Percentiles rank a stretch among this genome's conserved stretches.
These are phyloP conservation scores for Podospora conica DNA, from an alignment of 495 filamentous ascomycete genomes.

Conservation along the genomic window DNA sequence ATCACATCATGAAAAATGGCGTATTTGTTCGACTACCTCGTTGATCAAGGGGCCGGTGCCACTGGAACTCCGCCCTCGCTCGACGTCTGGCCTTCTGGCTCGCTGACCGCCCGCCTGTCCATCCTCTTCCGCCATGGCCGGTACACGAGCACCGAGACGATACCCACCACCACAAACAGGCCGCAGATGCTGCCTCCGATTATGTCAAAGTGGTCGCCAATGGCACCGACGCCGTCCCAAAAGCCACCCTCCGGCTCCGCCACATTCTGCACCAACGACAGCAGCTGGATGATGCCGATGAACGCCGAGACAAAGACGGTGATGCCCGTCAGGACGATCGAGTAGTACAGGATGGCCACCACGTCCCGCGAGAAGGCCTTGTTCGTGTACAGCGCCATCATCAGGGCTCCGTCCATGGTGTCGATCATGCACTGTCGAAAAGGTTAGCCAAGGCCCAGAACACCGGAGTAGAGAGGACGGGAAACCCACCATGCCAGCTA, in stretches of 20 bases:
- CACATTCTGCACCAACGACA: slow-evolving; percentile 69
- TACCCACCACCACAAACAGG: slow-evolving; percentile 71
- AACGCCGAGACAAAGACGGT: slow-evolving; percentile 83
- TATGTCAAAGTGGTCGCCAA: slow-evolving; percentile 77
- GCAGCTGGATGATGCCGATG: slow-evolving; percentile 79
- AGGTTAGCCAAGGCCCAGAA: not conserved
- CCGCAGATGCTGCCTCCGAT: slow-evolving; percentile 82
- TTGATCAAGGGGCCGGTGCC: not conserved
- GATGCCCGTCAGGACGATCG: slow-evolving; percentile 77
- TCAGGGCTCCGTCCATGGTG: slow-evolving; percentile 85
- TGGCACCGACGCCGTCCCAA: slow-evolving; percentile 76
- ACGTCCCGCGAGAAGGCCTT: slow-evolving; percentile 65
- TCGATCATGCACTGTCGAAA: slow-evolving; percentile 60
- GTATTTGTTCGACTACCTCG: not conserved
- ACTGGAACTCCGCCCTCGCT: not conserved
- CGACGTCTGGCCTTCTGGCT: not conserved
- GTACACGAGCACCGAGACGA: slow-evolving; percentile 64
- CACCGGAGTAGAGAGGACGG: not conserved
- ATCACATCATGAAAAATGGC: too few species aligned
- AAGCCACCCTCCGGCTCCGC: slow-evolving; percentile 67
- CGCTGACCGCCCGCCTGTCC: slow-evolving; percentile 19
- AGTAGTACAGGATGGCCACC: slow-evolving; percentile 89
- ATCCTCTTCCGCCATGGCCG: slow-evolving; percentile 62
- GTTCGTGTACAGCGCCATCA: slow-evolving; percentile 89
- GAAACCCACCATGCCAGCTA: slow-evolving; percentile 61